Evolutionary conservation across 495 filamentous ascomycete species (phyloP).

Genomic region (Tuber calosporum): DNA sequence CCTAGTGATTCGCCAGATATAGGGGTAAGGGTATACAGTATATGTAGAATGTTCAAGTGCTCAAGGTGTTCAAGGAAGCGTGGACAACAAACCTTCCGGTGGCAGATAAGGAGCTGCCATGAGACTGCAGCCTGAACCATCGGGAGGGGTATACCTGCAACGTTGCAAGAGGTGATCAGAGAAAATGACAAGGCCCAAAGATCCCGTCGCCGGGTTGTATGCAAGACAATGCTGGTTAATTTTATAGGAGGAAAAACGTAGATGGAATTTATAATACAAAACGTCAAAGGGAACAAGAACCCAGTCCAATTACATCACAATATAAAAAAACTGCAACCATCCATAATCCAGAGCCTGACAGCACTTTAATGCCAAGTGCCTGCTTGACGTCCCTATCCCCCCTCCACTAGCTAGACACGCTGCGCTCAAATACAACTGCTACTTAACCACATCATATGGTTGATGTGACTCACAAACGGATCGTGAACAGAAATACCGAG

Average conservation of each 20-base stretch:
- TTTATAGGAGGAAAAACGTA: background rate
- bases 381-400: background rate
- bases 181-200: background rate
- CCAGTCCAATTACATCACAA: background rate
- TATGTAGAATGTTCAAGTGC: background rate
- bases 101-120: background rate
- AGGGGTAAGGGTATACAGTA: background rate
- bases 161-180: background rate
- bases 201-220: background rate
- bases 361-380: background rate
- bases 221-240: background rate
- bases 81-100: background rate
- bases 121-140: background rate
- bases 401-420: background rate
- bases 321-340: background rate
- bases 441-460: background rate
- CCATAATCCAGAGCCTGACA: background rate
- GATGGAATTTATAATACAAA: background rate
- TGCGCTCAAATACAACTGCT: background rate
- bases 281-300: background rate
- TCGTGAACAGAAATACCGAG: background rate
- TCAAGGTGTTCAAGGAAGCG: background rate
- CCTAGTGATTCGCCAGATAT: background rate
- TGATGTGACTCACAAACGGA: background rate
- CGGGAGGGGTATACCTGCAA: background rate